Evolutionary conservation across 345 rosid species (phyloP).

Genomic region (Brassica juncea): DNA sequence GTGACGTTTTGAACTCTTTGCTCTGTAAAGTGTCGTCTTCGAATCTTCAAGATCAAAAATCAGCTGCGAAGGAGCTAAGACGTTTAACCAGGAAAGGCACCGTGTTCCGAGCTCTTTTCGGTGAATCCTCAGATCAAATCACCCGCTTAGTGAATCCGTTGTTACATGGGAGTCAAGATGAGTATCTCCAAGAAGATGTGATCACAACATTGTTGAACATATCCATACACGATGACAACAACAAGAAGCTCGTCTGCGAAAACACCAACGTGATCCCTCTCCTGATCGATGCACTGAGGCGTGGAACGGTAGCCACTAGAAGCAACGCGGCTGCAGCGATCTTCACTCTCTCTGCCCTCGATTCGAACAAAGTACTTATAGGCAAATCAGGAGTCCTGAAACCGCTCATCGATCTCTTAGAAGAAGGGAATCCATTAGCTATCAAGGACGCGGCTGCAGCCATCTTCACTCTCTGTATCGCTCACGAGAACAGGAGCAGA

Average conservation of each 20-base stretch:
- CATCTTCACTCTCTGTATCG: constrained; percentile 71
- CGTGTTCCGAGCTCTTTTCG: constrained; percentile 74
- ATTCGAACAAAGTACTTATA: constrained; percentile 74
- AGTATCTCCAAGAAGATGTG: constrained; percentile 83
- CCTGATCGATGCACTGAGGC: constrained; percentile 67
- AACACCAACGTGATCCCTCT: constrained; percentile 73
- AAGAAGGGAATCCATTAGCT: constrained; percentile 74
- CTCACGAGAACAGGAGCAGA: constrained; percentile 77
- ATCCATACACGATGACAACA: constrained; percentile 88
- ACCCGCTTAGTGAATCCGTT: constrained; percentile 67
- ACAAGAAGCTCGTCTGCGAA: constrained; percentile 88
- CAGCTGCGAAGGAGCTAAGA: constrained; percentile 82
- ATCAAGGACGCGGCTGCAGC: constrained; percentile 96
- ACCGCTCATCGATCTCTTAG: constrained; percentile 75
- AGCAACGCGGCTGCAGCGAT: constrained; percentile 94
- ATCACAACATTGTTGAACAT: constrained; percentile 84
- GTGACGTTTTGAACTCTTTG: constrained; percentile 59
- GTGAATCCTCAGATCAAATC: constrained; percentile 62
- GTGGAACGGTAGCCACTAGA: constrained; percentile 67
- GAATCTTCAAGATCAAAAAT: constrained; percentile 56
- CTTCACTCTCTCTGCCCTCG: constrained; percentile 86
- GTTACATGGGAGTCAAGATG: constrained; percentile 40
- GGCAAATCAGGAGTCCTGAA: constrained; percentile 76
- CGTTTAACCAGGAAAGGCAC: constrained; percentile 65
- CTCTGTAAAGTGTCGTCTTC: constrained; percentile 59